Evolutionary conservation across 2,329 filamentous ascomycete genomes (phyloP), one percentile per base, ranked within the genome.

Genomic region (Pezicula rhizophila): DNA sequence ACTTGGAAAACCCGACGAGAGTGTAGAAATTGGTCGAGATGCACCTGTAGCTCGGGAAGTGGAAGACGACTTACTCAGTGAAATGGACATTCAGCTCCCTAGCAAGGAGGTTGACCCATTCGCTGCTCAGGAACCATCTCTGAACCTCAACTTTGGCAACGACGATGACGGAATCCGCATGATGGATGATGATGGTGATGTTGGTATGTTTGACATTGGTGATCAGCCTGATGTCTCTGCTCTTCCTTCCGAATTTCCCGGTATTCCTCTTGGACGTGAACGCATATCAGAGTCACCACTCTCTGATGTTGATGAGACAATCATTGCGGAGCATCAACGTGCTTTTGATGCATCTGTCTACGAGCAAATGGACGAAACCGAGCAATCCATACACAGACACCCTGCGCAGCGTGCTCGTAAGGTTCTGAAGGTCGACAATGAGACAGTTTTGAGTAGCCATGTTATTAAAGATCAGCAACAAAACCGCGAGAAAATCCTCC

Each of bases 1-100:
- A 57, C 46, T 69, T 17, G 64, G 57, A 50, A 64, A 68, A 54
- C 64, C 69, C 53, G 78, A 80, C 51, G 70, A 71, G 52, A 93
- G 84, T 61, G 84, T 96, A 50, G 93, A 99, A 83, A 77, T 89
- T 59, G 93, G 92, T 62, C 87, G 92, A 82, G 85, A 95, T 58
- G 91, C 87, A 17, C 84, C 87, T 4, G 75, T 80, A 14, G 75
- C 85, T 20, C 76, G 80, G 41, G 73, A 81, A 2, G 69, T 84
- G 17, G 87, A 88, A 55, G 84, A 88, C 35, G 82, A 87, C 56
- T 79, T 91, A 46, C 71, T 84, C 52, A 64, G 59, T 53, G 84
- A 88, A 49, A 62, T 84, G 34, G 81, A 84, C 55, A 68, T 80
- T 5, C 72, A 77, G 51, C 65, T 77, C 8, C 74, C 72, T 7